These are phyloP conservation scores for Hexamita inflata DNA, from an alignment of 208 protist species.

Conservation along the genomic window DNA sequence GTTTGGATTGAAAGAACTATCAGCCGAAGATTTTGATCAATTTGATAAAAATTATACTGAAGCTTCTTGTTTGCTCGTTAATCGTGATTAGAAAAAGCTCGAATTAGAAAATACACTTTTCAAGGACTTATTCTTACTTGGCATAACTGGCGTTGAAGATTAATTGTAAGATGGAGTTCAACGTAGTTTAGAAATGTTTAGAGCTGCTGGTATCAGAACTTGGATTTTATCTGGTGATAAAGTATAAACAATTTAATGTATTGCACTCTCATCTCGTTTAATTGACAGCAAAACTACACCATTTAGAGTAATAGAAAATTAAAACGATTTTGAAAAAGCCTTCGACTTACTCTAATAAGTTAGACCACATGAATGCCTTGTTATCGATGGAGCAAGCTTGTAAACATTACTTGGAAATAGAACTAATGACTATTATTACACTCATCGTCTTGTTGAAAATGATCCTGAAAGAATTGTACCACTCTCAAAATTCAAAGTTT, in stretches of 20 bases:
- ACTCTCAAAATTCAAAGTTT: too few species aligned
- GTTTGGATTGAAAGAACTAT: not conserved
- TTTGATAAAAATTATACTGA: not conserved
- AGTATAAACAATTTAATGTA: conserved; percentile 64
- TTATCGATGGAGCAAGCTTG: too few species aligned
- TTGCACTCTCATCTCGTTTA: not conserved
- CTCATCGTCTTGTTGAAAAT: too few species aligned
- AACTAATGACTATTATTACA: too few species aligned
- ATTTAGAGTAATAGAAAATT: too few species aligned
- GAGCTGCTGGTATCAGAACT: conserved; percentile 81
- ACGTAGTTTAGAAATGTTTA: conserved; percentile 71
- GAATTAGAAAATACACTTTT: not conserved
- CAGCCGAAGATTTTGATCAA: not conserved
- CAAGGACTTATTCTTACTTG: conserved; percentile 57
- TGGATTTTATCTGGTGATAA: conserved; percentile 98
- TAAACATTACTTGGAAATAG: too few species aligned
- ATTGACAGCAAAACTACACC: conserved; percentile 62
- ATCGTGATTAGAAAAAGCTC: not conserved
- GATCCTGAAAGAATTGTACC: too few species aligned
- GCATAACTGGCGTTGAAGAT: conserved; percentile 88
- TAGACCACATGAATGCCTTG: too few species aligned
- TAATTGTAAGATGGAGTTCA: conserved; percentile 77
- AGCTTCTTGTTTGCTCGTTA: not conserved
- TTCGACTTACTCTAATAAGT: too few species aligned
- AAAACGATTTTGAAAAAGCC: too few species aligned